These are phyloP conservation scores for Cyclaneusma minus DNA, from an alignment of 2,329 filamentous ascomycete species.

Conservation along the genomic window DNA sequence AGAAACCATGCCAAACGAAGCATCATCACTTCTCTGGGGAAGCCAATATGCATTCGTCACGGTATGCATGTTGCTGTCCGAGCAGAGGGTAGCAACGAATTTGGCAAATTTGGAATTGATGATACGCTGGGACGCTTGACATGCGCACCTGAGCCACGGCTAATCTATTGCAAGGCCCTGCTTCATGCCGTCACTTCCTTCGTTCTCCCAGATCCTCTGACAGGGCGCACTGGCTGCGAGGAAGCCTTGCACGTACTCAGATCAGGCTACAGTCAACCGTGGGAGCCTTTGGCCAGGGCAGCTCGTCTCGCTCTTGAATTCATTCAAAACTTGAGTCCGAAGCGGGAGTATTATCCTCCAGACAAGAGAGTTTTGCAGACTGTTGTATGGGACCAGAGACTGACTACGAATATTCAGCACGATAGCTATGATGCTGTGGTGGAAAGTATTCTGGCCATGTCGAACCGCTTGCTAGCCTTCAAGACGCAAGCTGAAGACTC, in stretches of 20 bases:
- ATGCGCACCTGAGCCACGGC: constrained; percentile 36
- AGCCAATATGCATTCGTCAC: constrained; percentile 12
- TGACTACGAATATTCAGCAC: constrained; percentile 6
- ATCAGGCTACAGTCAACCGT: constrained; percentile 34
- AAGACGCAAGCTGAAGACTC: neutral
- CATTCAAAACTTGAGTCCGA: constrained; percentile 4
- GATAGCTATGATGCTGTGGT: constrained; percentile 5
- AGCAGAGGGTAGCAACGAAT: constrained; percentile 21
- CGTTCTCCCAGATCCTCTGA: constrained; percentile 39
- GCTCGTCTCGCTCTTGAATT: constrained; percentile 4
- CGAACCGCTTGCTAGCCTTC: constrained; percentile 4
- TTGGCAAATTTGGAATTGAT: constrained; percentile 37
- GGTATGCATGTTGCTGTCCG: constrained; percentile 28
- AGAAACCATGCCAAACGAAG: constrained; percentile 26
- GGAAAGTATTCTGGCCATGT: constrained; percentile 4
- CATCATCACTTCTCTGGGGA: constrained; percentile 37
- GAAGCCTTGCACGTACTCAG: constrained; percentile 35
- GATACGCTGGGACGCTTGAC: constrained; percentile 35
- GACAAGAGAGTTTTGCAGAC: constrained; percentile 5
- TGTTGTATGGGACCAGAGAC: constrained; percentile 4
- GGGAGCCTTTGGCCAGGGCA: too few species aligned
- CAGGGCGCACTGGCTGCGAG: constrained; percentile 42
- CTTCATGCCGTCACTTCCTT: constrained; percentile 47
- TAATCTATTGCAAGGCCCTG: constrained; percentile 39
- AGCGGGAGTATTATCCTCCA: constrained; percentile 6